These are phyloP conservation scores for Paradendryphiella salina DNA, from an alignment of 2,329 filamentous ascomycete species.

Conservation along the genomic window DNA sequence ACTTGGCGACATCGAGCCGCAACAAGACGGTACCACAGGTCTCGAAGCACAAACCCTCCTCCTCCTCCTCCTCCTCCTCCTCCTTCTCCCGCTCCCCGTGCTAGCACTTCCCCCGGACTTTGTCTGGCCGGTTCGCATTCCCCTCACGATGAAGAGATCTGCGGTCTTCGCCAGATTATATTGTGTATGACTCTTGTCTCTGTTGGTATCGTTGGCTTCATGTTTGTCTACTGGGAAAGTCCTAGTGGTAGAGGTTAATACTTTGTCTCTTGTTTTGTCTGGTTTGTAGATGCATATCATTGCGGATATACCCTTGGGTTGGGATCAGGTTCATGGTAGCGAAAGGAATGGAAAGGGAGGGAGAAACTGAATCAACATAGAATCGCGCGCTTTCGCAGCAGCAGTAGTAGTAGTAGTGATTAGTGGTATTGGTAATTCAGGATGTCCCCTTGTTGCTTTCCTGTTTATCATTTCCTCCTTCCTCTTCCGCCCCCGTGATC, in stretches of 20 bases:
- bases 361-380: background rate
- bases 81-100: background rate
- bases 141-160: background rate
- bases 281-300: slow-evolving; percentile 16
- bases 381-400: background rate
- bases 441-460: background rate
- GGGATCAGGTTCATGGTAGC: slow-evolving; percentile 2
- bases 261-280: background rate
- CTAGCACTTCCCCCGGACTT: background rate
- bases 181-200: slow-evolving; percentile 1
- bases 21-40: slow-evolving; percentile 4
- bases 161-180: background rate
- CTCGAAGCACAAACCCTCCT: slow-evolving; percentile 6
- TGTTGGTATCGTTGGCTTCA: slow-evolving; percentile 2
- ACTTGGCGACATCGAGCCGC: background rate
- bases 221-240: slow-evolving; percentile 8
- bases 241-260: slow-evolving; percentile 3
- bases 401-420: background rate
- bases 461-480: no score
- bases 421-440: slow-evolving; percentile 5
- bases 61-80: background rate
- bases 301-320: slow-evolving; percentile 15
- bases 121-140: background rate
- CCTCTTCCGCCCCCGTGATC: no score
- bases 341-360: background rate